Evolutionary conservation across 495 filamentous ascomycete genomes (phyloP).

Genomic region (Jackrogersella multiformis): DNA sequence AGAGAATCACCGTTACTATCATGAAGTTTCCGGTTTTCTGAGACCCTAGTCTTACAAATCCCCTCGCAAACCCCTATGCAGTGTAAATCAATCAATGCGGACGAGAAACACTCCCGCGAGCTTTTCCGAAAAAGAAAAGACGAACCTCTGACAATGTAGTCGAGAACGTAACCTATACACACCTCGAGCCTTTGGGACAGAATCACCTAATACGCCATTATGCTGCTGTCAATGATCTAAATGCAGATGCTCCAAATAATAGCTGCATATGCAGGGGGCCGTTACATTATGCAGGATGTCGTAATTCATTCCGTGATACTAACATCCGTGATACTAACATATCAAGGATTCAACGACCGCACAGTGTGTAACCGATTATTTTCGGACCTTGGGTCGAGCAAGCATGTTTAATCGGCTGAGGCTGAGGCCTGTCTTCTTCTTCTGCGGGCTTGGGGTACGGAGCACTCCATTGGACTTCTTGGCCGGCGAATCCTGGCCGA

Average conservation of each 20-base stretch:
- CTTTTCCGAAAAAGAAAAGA: neutral
- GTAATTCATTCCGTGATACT: constrained; percentile 2
- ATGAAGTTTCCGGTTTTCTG: constrained; percentile 6
- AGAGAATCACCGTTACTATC: constrained; percentile 15
- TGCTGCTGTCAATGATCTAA: constrained; percentile 23
- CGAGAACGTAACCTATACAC: no score
- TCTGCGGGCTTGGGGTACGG: constrained; percentile 53
- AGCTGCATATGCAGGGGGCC: neutral
- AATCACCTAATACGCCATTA: constrained; percentile 14
- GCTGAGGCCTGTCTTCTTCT: constrained; percentile 57
- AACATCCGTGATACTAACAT: neutral
- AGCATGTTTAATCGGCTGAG: constrained; percentile 63
- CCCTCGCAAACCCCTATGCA: constrained; percentile 22
- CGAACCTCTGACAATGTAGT: neutral
- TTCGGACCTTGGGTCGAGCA: constrained; percentile 60
- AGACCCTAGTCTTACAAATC: constrained; percentile 17
- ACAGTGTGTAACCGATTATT: constrained; percentile 39
- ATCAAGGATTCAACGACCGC: neutral
- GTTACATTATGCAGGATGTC: neutral
- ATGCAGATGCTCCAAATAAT: constrained; percentile 12
- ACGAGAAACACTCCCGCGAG: neutral
- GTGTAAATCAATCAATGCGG: constrained; percentile 6
- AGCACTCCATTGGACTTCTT: constrained; percentile 42
- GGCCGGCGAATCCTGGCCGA: constrained; percentile 28
- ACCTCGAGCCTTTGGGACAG: constrained; percentile 10